These are phyloP conservation scores for Magnaporthiopsis incrustans DNA, from an alignment of 2,329 filamentous ascomycete genomes.

Conservation along the genomic window DNA sequence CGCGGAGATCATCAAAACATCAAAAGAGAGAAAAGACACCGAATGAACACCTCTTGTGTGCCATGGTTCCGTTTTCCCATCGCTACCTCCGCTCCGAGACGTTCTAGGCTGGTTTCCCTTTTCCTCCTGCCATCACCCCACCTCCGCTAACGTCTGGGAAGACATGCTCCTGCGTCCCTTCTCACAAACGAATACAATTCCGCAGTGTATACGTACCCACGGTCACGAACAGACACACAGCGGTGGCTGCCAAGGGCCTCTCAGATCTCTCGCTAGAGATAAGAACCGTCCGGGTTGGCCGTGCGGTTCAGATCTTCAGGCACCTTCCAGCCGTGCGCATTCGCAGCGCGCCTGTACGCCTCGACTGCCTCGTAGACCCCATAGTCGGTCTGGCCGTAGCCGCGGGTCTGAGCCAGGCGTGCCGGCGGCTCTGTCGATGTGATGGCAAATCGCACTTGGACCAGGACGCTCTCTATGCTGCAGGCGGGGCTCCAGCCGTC, in stretches of 20 bases:
- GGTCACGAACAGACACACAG: background rate
- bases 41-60: background rate
- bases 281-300: background rate
- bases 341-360: slow-evolving; percentile 64
- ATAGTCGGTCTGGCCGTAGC: slow-evolving; percentile 44
- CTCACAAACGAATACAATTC: background rate
- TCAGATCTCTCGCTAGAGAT: background rate
- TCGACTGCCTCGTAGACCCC: slow-evolving; percentile 60
- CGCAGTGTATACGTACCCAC: too few species aligned
- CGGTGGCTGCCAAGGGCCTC: background rate
- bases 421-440: slow-evolving; percentile 65
- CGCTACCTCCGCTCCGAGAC: background rate
- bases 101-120: background rate
- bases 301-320: slow-evolving; percentile 52
- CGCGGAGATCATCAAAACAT: background rate
- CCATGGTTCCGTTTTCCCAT: background rate
- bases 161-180: background rate
- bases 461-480: slow-evolving; percentile 68
- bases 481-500: slow-evolving; percentile 70
- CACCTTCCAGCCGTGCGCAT: slow-evolving; percentile 63
- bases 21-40: background rate
- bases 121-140: too few species aligned
- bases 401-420: slow-evolving; percentile 37
- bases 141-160: background rate
- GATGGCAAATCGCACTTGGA: slow-evolving; percentile 75